These are phyloP conservation scores for Wickerhamomyces subpelliculosus DNA, from an alignment of 805 yeast species.

Conservation along the genomic window DNA sequence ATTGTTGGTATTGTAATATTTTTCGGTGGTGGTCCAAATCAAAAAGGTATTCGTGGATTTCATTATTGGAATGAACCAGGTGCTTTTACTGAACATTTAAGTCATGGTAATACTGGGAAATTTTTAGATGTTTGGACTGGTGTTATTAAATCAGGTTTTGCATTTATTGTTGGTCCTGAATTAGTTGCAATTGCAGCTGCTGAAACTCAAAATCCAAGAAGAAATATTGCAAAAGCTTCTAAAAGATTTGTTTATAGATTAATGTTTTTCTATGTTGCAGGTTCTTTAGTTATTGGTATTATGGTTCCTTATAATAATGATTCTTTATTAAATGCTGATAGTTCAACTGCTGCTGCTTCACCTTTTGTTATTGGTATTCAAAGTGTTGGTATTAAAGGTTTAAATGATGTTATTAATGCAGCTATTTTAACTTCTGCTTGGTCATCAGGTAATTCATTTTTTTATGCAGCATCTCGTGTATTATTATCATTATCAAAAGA, in stretches of 20 bases:
- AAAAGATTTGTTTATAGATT: constrained; percentile 48
- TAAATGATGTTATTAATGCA: constrained; percentile 74
- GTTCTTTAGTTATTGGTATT: constrained; percentile 63
- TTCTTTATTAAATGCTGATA: constrained; percentile 35
- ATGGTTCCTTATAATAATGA: constrained; percentile 58
- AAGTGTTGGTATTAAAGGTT: constrained; percentile 54
- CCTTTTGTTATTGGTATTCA: constrained; percentile 82
- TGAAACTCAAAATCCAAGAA: constrained; percentile 54
- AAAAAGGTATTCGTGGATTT: constrained; percentile 51
- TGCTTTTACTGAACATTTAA: constrained; percentile 42
- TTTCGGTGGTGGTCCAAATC: constrained; percentile 58
- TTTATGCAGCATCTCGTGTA: constrained; percentile 72
- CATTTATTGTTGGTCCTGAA: constrained; percentile 60
- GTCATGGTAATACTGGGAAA: constrained; percentile 50
- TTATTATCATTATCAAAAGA: constrained; percentile 64
- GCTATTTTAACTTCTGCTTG: constrained; percentile 72
- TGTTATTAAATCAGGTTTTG: constrained; percentile 57
- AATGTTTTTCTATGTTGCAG: constrained; percentile 52
- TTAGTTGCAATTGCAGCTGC: constrained; percentile 50
- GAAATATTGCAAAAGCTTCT: constrained; percentile 56
- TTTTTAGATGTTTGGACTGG: constrained; percentile 61
- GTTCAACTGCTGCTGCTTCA: constrained; percentile 58
- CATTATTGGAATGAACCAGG: constrained; percentile 61
- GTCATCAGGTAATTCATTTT: constrained; percentile 77
- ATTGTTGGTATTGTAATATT: constrained; percentile 49